Percentiles rank a stretch among this genome's conserved stretches.
phyloP scores from a whole-genome alignment of 768 basidiomycete genomes.

The Boletus subcaerulescens region DNA sequence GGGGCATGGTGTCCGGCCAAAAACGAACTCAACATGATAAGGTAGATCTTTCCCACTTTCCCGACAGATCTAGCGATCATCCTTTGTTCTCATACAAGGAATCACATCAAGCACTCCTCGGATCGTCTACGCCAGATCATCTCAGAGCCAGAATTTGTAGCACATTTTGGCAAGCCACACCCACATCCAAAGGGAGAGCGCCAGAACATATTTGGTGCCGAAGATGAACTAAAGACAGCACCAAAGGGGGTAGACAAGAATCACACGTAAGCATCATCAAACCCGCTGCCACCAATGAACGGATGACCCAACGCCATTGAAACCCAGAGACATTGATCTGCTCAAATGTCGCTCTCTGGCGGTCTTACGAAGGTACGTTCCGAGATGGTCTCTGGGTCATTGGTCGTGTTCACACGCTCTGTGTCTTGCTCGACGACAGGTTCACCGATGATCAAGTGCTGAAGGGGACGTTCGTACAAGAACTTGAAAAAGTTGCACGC shows the following conservation, averaged over 20 bases:
- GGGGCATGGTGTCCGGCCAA: slow-evolving; percentile 79
- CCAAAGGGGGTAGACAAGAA: slow-evolving; percentile 87
- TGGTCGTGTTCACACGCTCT: slow-evolving; percentile 16
- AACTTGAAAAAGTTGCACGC: slow-evolving; percentile 49
- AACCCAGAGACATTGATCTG: slow-evolving; percentile 80
- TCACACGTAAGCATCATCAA: slow-evolving; percentile 54
- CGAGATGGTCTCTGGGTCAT: slow-evolving; percentile 4
- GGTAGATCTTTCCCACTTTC: slow-evolving; percentile 39
- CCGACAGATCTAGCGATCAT: not conserved
- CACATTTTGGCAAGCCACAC: slow-evolving; percentile 69
- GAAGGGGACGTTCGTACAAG: slow-evolving; percentile 58
- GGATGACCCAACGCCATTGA: not conserved
- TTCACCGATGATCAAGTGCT: slow-evolving; percentile 78
- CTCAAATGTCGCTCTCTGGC: slow-evolving; percentile 79
- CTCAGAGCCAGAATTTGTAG: slow-evolving; percentile 65
- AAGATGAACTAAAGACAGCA: slow-evolving; percentile 86
- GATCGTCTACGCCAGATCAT: slow-evolving; percentile 64
- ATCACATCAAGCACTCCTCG: slow-evolving; percentile 62
- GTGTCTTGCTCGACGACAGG: slow-evolving; percentile 32
- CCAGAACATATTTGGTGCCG: slow-evolving; percentile 79
- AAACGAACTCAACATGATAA: slow-evolving; percentile 73
- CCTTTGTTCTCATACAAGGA: slow-evolving; percentile 32
- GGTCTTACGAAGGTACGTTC: slow-evolving; percentile 55
- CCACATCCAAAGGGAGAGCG: slow-evolving; percentile 60
- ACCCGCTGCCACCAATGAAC: not conserved